Conservation (phyloP, 306 rosid species). For the Lithocarpus polystachyus region DNA sequence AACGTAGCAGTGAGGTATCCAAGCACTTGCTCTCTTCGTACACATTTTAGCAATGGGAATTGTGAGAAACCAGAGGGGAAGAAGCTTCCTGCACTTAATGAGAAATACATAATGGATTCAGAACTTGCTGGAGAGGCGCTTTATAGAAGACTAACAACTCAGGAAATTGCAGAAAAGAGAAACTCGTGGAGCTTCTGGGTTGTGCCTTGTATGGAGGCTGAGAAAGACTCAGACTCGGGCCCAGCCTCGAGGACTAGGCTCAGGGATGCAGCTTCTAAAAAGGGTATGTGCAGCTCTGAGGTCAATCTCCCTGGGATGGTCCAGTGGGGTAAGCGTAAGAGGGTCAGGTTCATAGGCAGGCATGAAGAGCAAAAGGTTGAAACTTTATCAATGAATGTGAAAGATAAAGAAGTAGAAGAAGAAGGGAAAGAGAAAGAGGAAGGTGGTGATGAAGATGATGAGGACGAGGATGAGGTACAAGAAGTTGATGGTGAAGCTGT, state of each 20-base stretch:
- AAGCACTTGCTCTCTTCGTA: slow-evolving; percentile 57
- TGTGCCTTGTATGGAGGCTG: slow-evolving; percentile 15
- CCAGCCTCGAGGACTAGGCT: slow-evolving; percentile 24
- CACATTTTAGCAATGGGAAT: slow-evolving; percentile 39
- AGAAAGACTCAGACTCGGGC: slow-evolving; percentile 5
- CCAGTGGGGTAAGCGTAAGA: slow-evolving; percentile 81
- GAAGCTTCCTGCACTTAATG: slow-evolving; percentile 62
- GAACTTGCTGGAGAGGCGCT: slow-evolving; percentile 51
- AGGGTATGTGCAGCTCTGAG: slow-evolving; percentile 61
- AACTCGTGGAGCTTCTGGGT: slow-evolving; percentile 73
- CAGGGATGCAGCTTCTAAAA: slow-evolving; percentile 33
- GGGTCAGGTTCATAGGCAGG: slow-evolving; percentile 55
- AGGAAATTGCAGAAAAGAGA: slow-evolving; percentile 41
- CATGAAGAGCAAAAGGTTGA: slow-evolving; percentile 40
- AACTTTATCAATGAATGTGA: slow-evolving; percentile 11
- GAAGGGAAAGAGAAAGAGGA: slow-evolving; percentile 11
- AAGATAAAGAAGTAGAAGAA: neutral
- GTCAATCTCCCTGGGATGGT: slow-evolving; percentile 61
- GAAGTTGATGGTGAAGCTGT: slow-evolving; percentile 23
- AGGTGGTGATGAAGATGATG: slow-evolving; percentile 6
- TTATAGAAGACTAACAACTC: slow-evolving; percentile 39
- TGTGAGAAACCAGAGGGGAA: slow-evolving; percentile 32
- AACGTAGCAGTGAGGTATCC: slow-evolving; percentile 68
- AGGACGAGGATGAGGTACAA: slow-evolving; percentile 20
- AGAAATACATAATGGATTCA: slow-evolving; percentile 52